phyloP scores from a whole-genome alignment of 225 moss, liverwort and hornwort species.

The Anthoceros angustus region DNA sequence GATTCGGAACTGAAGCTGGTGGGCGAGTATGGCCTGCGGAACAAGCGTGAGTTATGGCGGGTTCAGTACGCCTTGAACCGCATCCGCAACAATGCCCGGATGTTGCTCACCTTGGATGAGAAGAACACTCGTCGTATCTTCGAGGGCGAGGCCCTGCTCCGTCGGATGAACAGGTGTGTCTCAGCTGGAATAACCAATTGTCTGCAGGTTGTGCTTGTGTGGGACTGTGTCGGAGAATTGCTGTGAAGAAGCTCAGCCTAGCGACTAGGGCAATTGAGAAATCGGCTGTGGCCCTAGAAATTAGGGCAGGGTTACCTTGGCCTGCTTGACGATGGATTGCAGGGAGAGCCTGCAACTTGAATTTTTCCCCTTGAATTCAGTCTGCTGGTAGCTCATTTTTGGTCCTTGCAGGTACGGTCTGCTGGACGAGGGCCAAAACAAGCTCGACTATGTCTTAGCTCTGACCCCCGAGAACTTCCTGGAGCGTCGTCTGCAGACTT shows the following conservation, averaged over 20 bases:
- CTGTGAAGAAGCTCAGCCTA: too few relatives aligned
- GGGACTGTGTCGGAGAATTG: too few relatives aligned
- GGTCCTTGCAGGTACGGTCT: slow-evolving; percentile 23
- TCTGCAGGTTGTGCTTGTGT: too few relatives aligned
- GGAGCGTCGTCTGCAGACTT: slow-evolving; percentile 71
- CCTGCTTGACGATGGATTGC: too few relatives aligned
- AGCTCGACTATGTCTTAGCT: slow-evolving; percentile 87
- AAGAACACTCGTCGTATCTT: slow-evolving; percentile 81
- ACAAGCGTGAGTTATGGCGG: slow-evolving; percentile 93
- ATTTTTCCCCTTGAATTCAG: too few relatives aligned
- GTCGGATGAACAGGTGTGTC: slow-evolving; percentile 52
- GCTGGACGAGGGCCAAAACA: slow-evolving; percentile 67
- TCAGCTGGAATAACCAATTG: not conserved
- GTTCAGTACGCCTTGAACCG: slow-evolving; percentile 82
- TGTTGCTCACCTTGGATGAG: slow-evolving; percentile 77
- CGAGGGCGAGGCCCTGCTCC: slow-evolving; percentile 80
- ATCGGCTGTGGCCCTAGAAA: too few relatives aligned
- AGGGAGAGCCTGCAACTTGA: too few relatives aligned
- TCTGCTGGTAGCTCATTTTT: not conserved
- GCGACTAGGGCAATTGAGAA: too few relatives aligned
- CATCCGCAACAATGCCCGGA: slow-evolving; percentile 82
- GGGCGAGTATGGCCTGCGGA: slow-evolving; percentile 81
- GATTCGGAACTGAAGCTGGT: slow-evolving; percentile 90
- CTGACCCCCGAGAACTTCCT: slow-evolving; percentile 72
- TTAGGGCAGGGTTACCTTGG: too few relatives aligned